Evolutionary conservation across 768 basidiomycete species (phyloP).

Genomic region (Phanerodontia chrysosporium): DNA sequence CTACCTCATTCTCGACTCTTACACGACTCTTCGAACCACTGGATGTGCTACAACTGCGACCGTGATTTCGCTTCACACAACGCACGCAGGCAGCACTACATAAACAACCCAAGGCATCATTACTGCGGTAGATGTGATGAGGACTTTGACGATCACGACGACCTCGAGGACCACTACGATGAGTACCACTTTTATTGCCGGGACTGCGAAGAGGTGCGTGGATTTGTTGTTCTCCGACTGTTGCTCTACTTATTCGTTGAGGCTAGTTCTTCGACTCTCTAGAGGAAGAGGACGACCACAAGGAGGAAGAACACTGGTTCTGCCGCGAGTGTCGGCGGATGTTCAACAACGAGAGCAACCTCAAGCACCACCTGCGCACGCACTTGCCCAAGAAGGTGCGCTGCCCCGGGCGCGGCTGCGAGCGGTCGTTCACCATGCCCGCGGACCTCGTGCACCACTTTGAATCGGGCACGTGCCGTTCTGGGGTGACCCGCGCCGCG

Average conservation of each 20-base stretch:
- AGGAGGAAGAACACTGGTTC: constrained; percentile 27
- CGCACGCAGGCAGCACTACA: constrained; percentile 47
- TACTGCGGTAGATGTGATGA: constrained; percentile 51
- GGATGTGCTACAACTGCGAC: constrained; percentile 43
- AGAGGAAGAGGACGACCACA: constrained; percentile 9
- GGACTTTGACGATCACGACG: constrained; percentile 33
- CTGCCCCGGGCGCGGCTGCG: constrained; percentile 42
- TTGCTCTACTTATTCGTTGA: too few relatives aligned
- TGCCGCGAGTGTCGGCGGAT: constrained; percentile 40
- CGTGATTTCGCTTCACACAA: constrained; percentile 35
- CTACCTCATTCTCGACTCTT: constrained; percentile 21
- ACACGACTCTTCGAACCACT: constrained; percentile 30
- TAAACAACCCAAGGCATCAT: constrained; percentile 42
- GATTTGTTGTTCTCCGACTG: not conserved
- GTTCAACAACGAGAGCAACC: constrained; percentile 40
- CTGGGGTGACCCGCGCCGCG: constrained; percentile 38
- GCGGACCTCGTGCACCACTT: constrained; percentile 60
- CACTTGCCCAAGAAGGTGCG: constrained; percentile 39
- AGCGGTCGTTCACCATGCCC: constrained; percentile 41
- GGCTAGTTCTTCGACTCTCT: constrained; percentile 4
- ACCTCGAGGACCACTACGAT: constrained; percentile 39
- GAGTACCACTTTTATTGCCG: constrained; percentile 40
- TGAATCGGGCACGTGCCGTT: constrained; percentile 54
- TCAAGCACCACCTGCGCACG: constrained; percentile 42
- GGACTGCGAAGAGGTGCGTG: not conserved